phyloP scores from a whole-genome alignment of 2,329 filamentous ascomycete species.

The Ophiostoma quercus region DNA sequence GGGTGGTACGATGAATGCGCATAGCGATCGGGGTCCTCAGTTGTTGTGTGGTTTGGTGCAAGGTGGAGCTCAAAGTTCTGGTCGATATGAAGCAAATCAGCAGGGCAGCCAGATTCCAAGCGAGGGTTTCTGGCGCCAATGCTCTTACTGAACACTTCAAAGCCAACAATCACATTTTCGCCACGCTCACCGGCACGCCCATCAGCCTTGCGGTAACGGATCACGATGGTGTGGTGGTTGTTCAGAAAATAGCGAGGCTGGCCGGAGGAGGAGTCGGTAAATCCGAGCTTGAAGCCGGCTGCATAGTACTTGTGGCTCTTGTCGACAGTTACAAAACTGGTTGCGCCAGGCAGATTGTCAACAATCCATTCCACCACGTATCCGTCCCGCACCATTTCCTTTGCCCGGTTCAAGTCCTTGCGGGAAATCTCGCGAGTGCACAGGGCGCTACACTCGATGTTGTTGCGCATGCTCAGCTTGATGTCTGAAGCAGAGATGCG shows the following conservation, averaged over 20 bases:
- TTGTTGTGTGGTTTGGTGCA: conserved; percentile 54
- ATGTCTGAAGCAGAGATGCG: conserved; percentile 81
- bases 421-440: conserved; percentile 64
- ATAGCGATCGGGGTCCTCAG: conserved; percentile 43
- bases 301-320: conserved; percentile 83
- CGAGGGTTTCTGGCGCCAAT: conserved; percentile 58
- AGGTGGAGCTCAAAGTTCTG: conserved; percentile 65
- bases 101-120: conserved; percentile 61
- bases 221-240: conserved; percentile 82
- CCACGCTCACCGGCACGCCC: conserved; percentile 63
- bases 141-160: conserved; percentile 87
- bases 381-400: conserved; percentile 67
- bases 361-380: conserved; percentile 93
- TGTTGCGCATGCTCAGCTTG: conserved; percentile 69
- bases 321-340: conserved; percentile 81
- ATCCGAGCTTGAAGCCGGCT: conserved; percentile 82
- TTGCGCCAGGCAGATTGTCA: conserved; percentile 83
- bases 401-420: conserved; percentile 60
- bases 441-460: conserved; percentile 66
- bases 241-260: conserved; percentile 69
- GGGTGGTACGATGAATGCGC: conserved; percentile 56
- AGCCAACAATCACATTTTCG: conserved; percentile 77
- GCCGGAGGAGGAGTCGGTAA: conserved; percentile 58
- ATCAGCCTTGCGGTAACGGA: conserved; percentile 68
- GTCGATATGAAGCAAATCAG: conserved; percentile 57